These are phyloP conservation scores for Alternaria triticina DNA, from an alignment of 2,329 filamentous ascomycete species.

Conservation along the genomic window DNA sequence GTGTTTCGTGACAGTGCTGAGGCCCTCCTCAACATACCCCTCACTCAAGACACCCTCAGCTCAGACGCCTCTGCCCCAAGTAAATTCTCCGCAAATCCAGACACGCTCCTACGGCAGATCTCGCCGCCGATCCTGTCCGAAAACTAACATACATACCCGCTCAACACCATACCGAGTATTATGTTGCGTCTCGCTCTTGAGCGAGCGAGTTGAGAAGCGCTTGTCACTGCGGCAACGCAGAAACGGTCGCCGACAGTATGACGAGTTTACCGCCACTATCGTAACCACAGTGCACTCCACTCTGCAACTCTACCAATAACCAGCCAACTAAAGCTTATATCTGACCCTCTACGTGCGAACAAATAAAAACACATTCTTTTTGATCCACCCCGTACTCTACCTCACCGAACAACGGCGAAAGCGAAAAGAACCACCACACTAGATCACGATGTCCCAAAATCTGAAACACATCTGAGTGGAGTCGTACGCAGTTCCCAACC, in stretches of 20 bases:
- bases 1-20: not conserved
- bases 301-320: not conserved
- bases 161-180: conserved; percentile 2
- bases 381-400: not conserved
- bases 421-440: not conserved
- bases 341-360: not conserved
- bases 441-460: not conserved
- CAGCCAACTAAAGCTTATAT: not conserved
- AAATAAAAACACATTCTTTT: not conserved
- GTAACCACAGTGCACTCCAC: not conserved
- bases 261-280: conserved; percentile 9
- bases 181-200: not conserved
- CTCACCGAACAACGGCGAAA: not conserved
- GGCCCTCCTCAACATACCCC: conserved; percentile 17
- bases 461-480: not conserved
- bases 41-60: conserved; percentile 28
- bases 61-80: conserved; percentile 3
- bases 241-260: not conserved
- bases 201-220: conserved; percentile 6
- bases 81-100: conserved; percentile 35
- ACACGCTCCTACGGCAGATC: conserved; percentile 33
- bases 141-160: conserved; percentile 7
- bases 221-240: conserved; percentile 13
- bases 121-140: conserved; percentile 30
- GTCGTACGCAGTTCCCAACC: not conserved